These are phyloP conservation scores for Ceratobasidium sp. DNA, from an alignment of 1,284 basidiomycete genomes.

Conservation along the genomic window DNA sequence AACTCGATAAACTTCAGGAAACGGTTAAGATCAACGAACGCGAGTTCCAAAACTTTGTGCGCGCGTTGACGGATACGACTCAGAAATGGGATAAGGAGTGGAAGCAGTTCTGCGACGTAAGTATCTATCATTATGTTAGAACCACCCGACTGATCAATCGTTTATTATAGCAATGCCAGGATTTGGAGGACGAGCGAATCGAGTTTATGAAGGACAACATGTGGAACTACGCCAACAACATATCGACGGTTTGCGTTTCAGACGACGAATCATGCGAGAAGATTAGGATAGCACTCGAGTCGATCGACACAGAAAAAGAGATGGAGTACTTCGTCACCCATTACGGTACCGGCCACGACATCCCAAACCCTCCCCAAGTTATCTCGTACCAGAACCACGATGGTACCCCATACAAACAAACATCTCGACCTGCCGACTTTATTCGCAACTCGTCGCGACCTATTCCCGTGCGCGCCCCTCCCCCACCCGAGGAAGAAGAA, in stretches of 20 bases:
- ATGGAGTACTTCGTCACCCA: conserved; percentile 87
- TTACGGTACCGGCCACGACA: conserved; percentile 85
- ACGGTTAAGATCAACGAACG: conserved; percentile 91
- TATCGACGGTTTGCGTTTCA: conserved; percentile 94
- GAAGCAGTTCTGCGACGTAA: conserved; percentile 88
- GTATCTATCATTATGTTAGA: conserved; percentile 45
- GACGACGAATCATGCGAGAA: conserved; percentile 98
- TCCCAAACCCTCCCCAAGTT: conserved; percentile 86
- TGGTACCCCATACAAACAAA: conserved; percentile 67
- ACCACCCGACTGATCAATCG: conserved; percentile 2
- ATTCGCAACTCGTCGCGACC: conserved; percentile 68
- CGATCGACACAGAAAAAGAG: conserved; percentile 84
- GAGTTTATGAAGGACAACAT: conserved; percentile 95
- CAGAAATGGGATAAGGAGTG: conserved; percentile 93
- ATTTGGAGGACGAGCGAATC: conserved; percentile 93
- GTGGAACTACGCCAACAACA: conserved; percentile 96
- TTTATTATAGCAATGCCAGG: conserved; percentile 78
- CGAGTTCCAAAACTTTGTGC: conserved; percentile 91
- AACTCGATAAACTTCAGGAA: conserved; percentile 90
- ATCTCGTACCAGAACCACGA: conserved; percentile 80
- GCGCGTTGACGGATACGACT: conserved; percentile 83
- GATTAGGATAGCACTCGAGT: conserved; percentile 83
- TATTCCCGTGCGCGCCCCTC: conserved; percentile 56
- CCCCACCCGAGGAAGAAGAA: conserved; percentile 34
- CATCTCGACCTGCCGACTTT: conserved; percentile 71